phyloP scores from a whole-genome alignment of 176 grass and related monocot species.

The Tillandsia leiboldiana region DNA sequence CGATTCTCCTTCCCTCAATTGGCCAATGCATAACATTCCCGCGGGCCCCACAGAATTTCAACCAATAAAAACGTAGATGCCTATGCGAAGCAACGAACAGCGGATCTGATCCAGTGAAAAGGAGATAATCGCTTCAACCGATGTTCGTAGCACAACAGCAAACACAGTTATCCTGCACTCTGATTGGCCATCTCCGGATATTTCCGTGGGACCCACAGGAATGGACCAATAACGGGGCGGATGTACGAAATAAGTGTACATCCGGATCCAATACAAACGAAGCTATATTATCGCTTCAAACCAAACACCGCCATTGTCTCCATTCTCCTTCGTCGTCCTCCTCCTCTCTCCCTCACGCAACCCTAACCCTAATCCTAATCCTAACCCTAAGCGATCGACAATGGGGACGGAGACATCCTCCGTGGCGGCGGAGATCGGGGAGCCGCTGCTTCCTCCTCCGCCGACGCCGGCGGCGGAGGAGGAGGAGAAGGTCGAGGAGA shows the following conservation, averaged over 20 bases:
- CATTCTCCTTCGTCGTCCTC: not conserved
- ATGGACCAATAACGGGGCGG: not conserved
- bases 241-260: too few species aligned
- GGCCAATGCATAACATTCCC: too few species aligned
- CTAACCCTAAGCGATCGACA: not conserved
- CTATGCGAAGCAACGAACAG: too few species aligned
- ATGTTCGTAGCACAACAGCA: not conserved
- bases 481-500: constrained; percentile 13
- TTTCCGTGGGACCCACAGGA: not conserved
- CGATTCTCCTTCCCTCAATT: too few species aligned
- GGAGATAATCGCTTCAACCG: not conserved
- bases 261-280: too few species aligned
- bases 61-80: too few species aligned
- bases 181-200: not conserved
- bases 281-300: not conserved
- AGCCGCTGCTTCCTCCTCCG: constrained; percentile 18
- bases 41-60: too few species aligned
- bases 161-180: not conserved
- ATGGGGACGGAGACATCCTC: constrained; percentile 38
- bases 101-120: too few species aligned
- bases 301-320: not conserved
- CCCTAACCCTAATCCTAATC: not conserved
- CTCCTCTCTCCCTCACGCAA: not conserved
- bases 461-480: constrained; percentile 1
- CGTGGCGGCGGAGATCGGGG: constrained; percentile 16